Conservation (phyloP, 495 filamentous ascomycete genomes). For the Aspergillus saccharolyticus region DNA sequence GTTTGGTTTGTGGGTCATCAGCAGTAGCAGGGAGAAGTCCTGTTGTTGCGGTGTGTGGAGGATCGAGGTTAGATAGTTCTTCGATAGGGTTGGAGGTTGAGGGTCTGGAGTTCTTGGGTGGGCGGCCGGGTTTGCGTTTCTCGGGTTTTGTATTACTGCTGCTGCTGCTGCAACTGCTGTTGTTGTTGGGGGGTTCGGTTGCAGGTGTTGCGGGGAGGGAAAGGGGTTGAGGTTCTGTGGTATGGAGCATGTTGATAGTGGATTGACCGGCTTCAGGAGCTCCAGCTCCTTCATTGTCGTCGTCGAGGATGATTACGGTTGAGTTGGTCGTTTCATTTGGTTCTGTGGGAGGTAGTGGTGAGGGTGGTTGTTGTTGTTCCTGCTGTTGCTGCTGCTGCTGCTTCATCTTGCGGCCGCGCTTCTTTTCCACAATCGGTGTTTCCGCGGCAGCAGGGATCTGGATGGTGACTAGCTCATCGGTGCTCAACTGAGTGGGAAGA, state of each 20-base stretch:
- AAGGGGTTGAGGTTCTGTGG: too few relatives aligned
- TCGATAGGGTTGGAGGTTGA: slow-evolving; percentile 1
- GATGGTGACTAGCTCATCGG: slow-evolving; percentile 29
- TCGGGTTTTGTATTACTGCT: too few relatives aligned
- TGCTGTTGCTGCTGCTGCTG: slow-evolving; percentile 21
- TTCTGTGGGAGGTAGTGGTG: slow-evolving; percentile 25
- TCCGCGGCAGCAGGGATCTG: slow-evolving; percentile 17
- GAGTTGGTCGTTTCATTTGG: background rate
- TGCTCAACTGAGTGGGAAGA: slow-evolving; percentile 11
- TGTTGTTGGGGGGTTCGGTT: background rate
- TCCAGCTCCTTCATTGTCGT: background rate
- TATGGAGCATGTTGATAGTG: background rate
- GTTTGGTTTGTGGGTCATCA: background rate
- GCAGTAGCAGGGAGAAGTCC: too few relatives aligned
- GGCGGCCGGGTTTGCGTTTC: slow-evolving; percentile 22
- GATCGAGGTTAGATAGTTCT: background rate
- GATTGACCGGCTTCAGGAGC: background rate
- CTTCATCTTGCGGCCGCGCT: slow-evolving; percentile 33
- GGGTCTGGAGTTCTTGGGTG: slow-evolving; percentile 19
- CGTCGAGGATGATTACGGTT: background rate
- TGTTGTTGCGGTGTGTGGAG: background rate
- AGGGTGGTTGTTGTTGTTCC: too few relatives aligned
- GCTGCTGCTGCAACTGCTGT: too few relatives aligned
- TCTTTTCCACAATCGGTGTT: slow-evolving; percentile 27
- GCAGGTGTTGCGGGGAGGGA: background rate